Percentiles rank a stretch among this genome's conserved stretches.
phyloP scores from a whole-genome alignment of 2,329 filamentous ascomycete genomes.

The Xylariaceae sp. region DNA sequence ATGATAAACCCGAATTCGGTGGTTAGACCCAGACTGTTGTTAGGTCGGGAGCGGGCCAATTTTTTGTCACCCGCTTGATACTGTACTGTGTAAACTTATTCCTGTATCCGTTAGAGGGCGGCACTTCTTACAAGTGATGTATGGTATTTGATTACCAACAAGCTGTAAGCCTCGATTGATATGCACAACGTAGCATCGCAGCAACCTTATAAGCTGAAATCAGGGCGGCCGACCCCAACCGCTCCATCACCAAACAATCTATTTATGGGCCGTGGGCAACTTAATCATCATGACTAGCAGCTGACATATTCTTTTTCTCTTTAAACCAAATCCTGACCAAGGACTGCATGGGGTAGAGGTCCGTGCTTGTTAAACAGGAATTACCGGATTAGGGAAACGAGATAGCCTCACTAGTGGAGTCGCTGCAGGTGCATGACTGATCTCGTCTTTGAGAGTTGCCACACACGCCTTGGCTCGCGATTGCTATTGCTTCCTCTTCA shows the following conservation, averaged over 20 bases:
- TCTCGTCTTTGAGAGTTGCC: neutral
- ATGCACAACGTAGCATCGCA: constrained; percentile 1
- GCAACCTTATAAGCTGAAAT: constrained; percentile 22
- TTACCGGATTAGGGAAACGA: constrained; percentile 26
- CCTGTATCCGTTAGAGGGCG: too few species aligned
- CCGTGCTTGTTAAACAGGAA: constrained; percentile 6
- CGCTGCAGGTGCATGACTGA: neutral
- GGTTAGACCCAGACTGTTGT: too few species aligned
- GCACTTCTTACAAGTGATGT: neutral
- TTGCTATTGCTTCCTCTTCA: neutral
- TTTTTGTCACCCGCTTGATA: too few species aligned
- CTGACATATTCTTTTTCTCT: constrained; percentile 19
- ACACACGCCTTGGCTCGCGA: too few species aligned
- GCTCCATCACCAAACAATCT: constrained; percentile 8
- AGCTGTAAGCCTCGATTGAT: too few species aligned
- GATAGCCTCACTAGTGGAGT: constrained; percentile 9
- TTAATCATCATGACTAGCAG: constrained; percentile 24
- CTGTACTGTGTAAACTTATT: too few species aligned
- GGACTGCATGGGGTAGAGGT: constrained; percentile 23
- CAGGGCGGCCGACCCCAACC: constrained; percentile 20
- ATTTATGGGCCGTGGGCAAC: constrained; percentile 14
- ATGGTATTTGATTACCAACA: neutral
- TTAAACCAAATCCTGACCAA: constrained; percentile 13
- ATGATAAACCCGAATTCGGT: too few species aligned
- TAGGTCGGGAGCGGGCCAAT: too few species aligned